Conservation (phyloP, 305 asterid species). For the Fraxinus baroniana region DNA sequence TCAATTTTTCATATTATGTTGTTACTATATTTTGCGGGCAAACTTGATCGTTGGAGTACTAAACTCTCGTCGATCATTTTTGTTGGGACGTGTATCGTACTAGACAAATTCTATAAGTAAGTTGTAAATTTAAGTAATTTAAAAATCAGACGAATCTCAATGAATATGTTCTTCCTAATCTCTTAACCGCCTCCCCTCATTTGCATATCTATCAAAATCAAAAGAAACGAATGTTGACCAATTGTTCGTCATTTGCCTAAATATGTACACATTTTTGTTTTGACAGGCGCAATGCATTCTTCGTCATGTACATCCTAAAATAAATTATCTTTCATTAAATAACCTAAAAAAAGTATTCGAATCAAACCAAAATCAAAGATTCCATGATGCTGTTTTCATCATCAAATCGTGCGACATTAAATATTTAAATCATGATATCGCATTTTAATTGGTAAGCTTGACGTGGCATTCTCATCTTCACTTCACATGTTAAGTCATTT, state of each 20-base stretch:
- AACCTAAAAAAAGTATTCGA: neutral
- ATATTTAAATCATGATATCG: slow-evolving; percentile 28
- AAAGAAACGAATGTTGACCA: slow-evolving; percentile 13
- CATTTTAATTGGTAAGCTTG: slow-evolving; percentile 37
- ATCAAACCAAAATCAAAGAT: slow-evolving; percentile 34
- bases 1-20: too few species aligned
- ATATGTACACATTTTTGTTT: slow-evolving; percentile 9
- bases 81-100: neutral
- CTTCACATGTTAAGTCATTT: slow-evolving; percentile 25
- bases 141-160: neutral
- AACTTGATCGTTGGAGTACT: too few species aligned
- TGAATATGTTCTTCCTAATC: neutral
- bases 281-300: slow-evolving; percentile 30
- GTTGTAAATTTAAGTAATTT: neutral
- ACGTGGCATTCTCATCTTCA: slow-evolving; percentile 36
- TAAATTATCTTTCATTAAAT: slow-evolving; percentile 14
- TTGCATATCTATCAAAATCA: neutral
- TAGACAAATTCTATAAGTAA: neutral
- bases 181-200: neutral
- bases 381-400: slow-evolving; percentile 28
- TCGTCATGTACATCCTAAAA: slow-evolving; percentile 32
- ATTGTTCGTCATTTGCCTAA: slow-evolving; percentile 23
- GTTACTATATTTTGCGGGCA: neutral
- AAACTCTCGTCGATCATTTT: neutral
- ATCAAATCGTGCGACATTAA: slow-evolving; percentile 24